Evolutionary conservation across 805 yeast genomes (phyloP).

Genomic region (Sugiyamaella valdiviana): DNA sequence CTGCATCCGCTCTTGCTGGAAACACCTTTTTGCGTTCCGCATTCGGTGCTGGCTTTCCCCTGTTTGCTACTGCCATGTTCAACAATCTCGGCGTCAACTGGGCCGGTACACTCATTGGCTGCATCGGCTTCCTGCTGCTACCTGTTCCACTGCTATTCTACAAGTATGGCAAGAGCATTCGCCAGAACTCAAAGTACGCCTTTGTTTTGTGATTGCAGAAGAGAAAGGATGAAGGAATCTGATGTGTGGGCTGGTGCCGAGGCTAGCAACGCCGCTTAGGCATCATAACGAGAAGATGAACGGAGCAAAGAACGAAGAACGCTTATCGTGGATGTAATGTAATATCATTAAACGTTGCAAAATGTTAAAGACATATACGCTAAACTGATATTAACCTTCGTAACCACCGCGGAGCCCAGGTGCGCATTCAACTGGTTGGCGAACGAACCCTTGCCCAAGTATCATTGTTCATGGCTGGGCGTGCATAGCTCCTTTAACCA

Average conservation of each 20-base stretch:
- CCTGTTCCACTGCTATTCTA: slow-evolving; percentile 67
- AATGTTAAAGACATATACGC: too few species aligned
- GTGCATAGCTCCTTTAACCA: slow-evolving; percentile 28
- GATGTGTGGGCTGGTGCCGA: too few species aligned
- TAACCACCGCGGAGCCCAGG: too few species aligned
- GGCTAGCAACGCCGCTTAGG: too few species aligned
- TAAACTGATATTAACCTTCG: too few species aligned
- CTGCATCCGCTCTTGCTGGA: slow-evolving; percentile 77
- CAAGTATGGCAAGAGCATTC: slow-evolving; percentile 51
- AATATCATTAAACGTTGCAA: too few species aligned
- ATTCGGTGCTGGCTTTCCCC: slow-evolving; percentile 67
- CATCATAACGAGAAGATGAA: too few species aligned
- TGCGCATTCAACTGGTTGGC: too few species aligned
- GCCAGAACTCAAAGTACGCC: slow-evolving; percentile 56
- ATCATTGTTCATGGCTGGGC: slow-evolving; percentile 69
- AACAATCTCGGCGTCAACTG: slow-evolving; percentile 62
- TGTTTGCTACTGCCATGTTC: slow-evolving; percentile 71
- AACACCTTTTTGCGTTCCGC: slow-evolving; percentile 65
- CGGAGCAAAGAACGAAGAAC: too few species aligned
- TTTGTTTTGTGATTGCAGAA: too few species aligned
- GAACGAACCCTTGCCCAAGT: not conserved
- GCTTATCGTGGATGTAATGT: too few species aligned
- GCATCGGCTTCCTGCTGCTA: slow-evolving; percentile 48
- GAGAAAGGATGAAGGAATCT: too few species aligned
- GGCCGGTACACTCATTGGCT: slow-evolving; percentile 75